Evolutionary conservation across 1,284 basidiomycete genomes (phyloP).

Genomic region (Fistulinella cinereoalba): DNA sequence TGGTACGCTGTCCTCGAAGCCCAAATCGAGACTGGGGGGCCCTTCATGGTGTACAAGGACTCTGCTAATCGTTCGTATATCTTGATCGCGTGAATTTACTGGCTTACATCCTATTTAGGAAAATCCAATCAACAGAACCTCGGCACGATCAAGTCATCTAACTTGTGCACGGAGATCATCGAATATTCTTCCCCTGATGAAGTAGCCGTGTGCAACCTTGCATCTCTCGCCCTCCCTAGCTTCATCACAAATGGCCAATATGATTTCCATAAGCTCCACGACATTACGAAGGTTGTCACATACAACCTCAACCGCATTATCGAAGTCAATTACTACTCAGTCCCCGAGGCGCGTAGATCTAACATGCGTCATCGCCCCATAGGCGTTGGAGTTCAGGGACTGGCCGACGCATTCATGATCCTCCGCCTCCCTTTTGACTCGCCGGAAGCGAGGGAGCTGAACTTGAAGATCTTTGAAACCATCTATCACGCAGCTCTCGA

Average conservation of each 20-base stretch:
- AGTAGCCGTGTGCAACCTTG: slow-evolving; percentile 98
- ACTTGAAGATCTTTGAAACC: slow-evolving; percentile 97
- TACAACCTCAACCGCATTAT: slow-evolving; percentile 95
- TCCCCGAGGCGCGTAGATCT: slow-evolving; percentile 85
- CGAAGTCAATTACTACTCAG: slow-evolving; percentile 93
- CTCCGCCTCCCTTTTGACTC: slow-evolving; percentile 96
- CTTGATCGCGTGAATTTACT: not conserved
- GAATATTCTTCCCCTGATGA: slow-evolving; percentile 98
- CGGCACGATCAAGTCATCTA: slow-evolving; percentile 99
- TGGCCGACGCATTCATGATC: slow-evolving; percentile 98
- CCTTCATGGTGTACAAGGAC: slow-evolving; percentile 99
- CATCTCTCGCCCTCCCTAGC: slow-evolving; percentile 92
- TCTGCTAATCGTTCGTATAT: slow-evolving; percentile 67
- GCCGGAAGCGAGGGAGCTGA: slow-evolving; percentile 82
- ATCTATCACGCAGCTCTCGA: slow-evolving; percentile 97
- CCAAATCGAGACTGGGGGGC: slow-evolving; percentile 97
- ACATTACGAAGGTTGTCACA: slow-evolving; percentile 89
- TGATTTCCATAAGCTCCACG: slow-evolving; percentile 95
- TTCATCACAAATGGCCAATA: slow-evolving; percentile 77
- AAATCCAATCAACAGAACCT: slow-evolving; percentile 99
- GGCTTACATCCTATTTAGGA: slow-evolving; percentile 40
- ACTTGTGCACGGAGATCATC: slow-evolving; percentile 98
- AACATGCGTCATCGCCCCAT: slow-evolving; percentile 99
- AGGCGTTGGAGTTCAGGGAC: slow-evolving; percentile 96
- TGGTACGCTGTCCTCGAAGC: slow-evolving; percentile 98